Conservation (phyloP, 2,329 filamentous ascomycete species). For the Alternaria consortialis region DNA sequence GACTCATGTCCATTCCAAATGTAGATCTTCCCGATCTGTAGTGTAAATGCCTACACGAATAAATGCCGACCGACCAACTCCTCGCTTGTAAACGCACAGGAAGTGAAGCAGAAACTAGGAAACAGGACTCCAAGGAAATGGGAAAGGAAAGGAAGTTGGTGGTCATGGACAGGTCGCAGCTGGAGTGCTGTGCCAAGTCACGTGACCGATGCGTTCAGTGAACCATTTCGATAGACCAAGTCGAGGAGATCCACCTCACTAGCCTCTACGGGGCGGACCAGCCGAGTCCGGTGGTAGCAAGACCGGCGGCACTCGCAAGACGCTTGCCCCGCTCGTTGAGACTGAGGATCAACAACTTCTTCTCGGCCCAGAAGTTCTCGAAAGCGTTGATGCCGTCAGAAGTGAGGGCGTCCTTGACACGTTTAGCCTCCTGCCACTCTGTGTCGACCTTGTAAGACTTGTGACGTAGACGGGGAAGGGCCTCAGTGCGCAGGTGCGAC, state of each 20-base stretch:
- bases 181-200: background rate
- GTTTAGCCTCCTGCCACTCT: conserved; percentile 46
- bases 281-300: conserved; percentile 44
- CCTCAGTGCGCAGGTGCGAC: conserved; percentile 51
- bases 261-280: conserved; percentile 48
- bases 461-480: conserved; percentile 57
- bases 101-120: conserved; percentile 4
- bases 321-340: conserved; percentile 44
- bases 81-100: conserved; percentile 30
- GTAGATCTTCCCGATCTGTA: conserved; percentile 23
- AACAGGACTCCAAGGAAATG: conserved; percentile 16
- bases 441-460: conserved; percentile 45
- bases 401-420: conserved; percentile 34
- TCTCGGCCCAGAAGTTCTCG: conserved; percentile 52
- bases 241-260: conserved; percentile 34
- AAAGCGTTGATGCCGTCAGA: conserved; percentile 44
- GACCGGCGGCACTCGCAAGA: conserved; percentile 35
- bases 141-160: conserved; percentile 7
- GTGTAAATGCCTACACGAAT: conserved; percentile 27
- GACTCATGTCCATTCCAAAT: conserved; percentile 17
- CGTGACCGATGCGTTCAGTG: conserved; percentile 13
- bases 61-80: conserved; percentile 33
- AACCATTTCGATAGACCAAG: conserved; percentile 16
- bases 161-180: background rate
- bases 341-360: conserved; percentile 43